A percentile compares a stretch with the other conserved stretches of the same genome.
phyloP scores from a whole-genome alignment of 441 rosid genomes.

The Pelargonium myrrhifolium region DNA sequence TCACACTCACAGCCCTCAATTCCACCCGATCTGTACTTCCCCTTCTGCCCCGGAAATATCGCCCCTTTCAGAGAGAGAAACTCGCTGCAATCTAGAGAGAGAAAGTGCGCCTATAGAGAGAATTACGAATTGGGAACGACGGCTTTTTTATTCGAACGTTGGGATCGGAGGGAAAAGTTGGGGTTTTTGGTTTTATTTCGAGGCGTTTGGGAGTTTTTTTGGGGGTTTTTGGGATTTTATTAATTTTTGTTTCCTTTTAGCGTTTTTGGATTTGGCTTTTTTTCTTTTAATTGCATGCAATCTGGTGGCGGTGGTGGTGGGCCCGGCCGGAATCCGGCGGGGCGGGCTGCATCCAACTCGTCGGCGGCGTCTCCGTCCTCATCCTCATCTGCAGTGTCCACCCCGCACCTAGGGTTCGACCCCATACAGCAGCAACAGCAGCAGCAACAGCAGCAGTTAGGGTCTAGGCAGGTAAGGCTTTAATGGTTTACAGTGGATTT shows the following conservation, averaged over 20 bases:
- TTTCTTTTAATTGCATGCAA: slow-evolving; percentile 64
- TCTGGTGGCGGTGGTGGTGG: slow-evolving; percentile 73
- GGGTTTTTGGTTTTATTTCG: slow-evolving; percentile 27
- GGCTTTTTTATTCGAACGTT: slow-evolving; percentile 37
- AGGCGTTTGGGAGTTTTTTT: slow-evolving; percentile 25
- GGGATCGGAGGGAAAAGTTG: slow-evolving; percentile 47
- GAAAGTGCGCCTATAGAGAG: slow-evolving; percentile 21
- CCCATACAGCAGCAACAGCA: slow-evolving; percentile 51
- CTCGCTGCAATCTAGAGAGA: slow-evolving; percentile 29
- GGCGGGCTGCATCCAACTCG: slow-evolving; percentile 73
- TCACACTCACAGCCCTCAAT: slow-evolving; percentile 12
- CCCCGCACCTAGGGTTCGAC: slow-evolving; percentile 58
- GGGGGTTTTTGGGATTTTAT: no score
- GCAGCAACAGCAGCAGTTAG: slow-evolving; percentile 32
- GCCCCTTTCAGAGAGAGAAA: slow-evolving; percentile 24
- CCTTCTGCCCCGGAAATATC: slow-evolving; percentile 36
- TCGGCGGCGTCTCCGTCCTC: slow-evolving; percentile 96
- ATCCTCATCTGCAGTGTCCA: slow-evolving; percentile 83
- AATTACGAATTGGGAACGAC: slow-evolving; percentile 9
- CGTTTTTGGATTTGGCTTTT: slow-evolving; percentile 18
- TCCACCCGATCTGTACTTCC: slow-evolving; percentile 30
- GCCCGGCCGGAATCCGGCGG: slow-evolving; percentile 39
- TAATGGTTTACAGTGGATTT: not conserved
- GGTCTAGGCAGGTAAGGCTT: slow-evolving; percentile 61
- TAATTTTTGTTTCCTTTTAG: slow-evolving; percentile 16